These are phyloP conservation scores for Diphasiastrum complanatum DNA, from an alignment of 83 land plant species.

Conservation along the genomic window DNA sequence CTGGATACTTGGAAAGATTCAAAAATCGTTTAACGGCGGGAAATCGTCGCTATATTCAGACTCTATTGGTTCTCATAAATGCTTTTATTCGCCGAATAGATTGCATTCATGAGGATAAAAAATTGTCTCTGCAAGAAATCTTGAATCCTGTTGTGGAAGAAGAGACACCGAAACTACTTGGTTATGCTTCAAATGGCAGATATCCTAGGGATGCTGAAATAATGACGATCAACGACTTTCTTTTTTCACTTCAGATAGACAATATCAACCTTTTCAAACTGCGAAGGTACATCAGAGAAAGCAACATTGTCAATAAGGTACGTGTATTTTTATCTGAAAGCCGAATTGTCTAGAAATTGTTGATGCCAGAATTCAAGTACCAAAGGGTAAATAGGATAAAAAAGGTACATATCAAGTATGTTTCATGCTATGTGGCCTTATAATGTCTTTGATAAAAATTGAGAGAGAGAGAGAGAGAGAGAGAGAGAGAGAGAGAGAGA, in stretches of 20 bases:
- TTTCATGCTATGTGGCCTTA: too few species aligned
- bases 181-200: too few species aligned
- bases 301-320: constrained; percentile 91
- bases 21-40: constrained; percentile 61
- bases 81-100: constrained; percentile 41
- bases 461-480: too few species aligned
- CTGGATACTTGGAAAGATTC: constrained; percentile 56
- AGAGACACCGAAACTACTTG: too few species aligned
- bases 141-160: too few species aligned
- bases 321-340: constrained; percentile 1
- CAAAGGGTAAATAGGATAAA: too few species aligned
- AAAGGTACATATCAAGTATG: too few species aligned
- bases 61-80: constrained; percentile 53
- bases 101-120: constrained; percentile 4
- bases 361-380: too few species aligned
- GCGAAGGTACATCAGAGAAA: constrained; percentile 65
- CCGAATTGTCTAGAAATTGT: too few species aligned
- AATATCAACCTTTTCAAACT: constrained; percentile 90
- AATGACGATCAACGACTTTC: constrained; percentile 83
- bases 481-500: too few species aligned
- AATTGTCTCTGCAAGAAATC: too few species aligned
- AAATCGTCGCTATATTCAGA: constrained; percentile 84
- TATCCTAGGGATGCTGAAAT: constrained; percentile 34
- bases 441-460: too few species aligned
- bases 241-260: constrained; percentile 82